These are phyloP conservation scores for Chrysoporthe puriensis DNA, from an alignment of 2,329 filamentous ascomycete genomes.

Conservation along the genomic window DNA sequence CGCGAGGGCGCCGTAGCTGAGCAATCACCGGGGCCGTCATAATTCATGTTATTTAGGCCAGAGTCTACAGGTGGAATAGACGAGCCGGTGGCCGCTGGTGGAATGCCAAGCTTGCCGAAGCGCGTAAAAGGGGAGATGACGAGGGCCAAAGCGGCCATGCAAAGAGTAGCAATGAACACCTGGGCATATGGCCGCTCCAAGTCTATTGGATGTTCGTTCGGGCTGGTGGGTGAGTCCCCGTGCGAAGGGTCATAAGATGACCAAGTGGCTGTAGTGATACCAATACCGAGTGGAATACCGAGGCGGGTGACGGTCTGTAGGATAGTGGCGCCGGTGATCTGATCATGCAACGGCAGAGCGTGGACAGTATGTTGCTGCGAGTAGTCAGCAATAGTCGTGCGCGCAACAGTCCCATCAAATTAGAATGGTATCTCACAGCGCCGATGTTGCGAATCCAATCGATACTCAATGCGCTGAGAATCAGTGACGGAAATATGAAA, in stretches of 20 bases:
- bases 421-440: not conserved
- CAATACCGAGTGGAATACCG: slow-evolving; percentile 9
- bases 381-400: not conserved
- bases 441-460: slow-evolving; percentile 34
- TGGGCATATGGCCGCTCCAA: slow-evolving; percentile 1
- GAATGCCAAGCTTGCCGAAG: slow-evolving; percentile 8
- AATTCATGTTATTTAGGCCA: slow-evolving; percentile 1
- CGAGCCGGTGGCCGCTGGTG: slow-evolving; percentile 3
- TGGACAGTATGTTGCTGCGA: slow-evolving; percentile 8
- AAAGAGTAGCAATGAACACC: slow-evolving; percentile 6
- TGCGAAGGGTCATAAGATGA: slow-evolving; percentile 4
- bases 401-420: not conserved
- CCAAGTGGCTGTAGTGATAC: slow-evolving; percentile 16
- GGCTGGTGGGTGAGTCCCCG: not conserved
- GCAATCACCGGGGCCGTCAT: slow-evolving; percentile 2
- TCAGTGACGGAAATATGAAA: slow-evolving; percentile 39
- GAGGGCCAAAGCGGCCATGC: slow-evolving; percentile 3
- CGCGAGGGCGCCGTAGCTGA: not conserved
- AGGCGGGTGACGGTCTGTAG: slow-evolving; percentile 10
- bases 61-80: not conserved
- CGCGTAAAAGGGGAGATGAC: not conserved
- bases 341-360: not conserved
- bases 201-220: no score
- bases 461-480: slow-evolving; percentile 40
- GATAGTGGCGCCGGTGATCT: not conserved